These are phyloP conservation scores for Cynara cardunculus DNA, from an alignment of 129 eudicot genomes.

Conservation along the genomic window DNA sequence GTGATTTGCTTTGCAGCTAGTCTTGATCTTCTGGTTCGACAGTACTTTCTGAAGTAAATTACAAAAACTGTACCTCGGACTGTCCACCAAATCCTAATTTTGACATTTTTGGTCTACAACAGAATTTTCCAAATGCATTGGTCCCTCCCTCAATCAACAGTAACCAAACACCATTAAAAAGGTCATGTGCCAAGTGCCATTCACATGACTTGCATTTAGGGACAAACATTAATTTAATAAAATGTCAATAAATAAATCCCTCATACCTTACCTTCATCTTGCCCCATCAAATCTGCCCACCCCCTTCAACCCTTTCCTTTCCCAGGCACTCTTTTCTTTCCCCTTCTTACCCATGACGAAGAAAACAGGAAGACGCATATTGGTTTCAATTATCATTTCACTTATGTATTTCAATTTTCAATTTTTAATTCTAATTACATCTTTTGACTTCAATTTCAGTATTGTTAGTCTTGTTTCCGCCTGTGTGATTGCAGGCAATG, in stretches of 20 bases:
- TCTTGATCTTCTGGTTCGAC: neutral
- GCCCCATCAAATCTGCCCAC: neutral
- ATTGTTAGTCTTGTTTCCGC: neutral
- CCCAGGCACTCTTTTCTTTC: neutral
- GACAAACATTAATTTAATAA: neutral
- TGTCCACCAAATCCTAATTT: neutral
- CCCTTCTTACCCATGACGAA: neutral
- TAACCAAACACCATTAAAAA: neutral
- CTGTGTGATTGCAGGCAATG: neutral
- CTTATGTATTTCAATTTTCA: neutral
- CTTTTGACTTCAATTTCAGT: neutral
- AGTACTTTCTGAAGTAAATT: neutral
- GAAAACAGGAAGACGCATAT: neutral
- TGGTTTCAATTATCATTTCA: no score
- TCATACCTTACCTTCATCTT: neutral
- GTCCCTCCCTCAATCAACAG: neutral
- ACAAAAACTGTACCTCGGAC: neutral
- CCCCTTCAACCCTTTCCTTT: neutral
- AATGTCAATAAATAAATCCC: neutral
- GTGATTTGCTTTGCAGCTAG: neutral
- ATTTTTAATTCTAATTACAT: neutral
- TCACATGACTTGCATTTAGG: neutral
- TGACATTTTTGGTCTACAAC: neutral
- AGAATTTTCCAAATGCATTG: neutral
- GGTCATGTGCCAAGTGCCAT: neutral